These are phyloP conservation scores for Melaleuca alternifolia DNA, from an alignment of 345 rosid species.

Conservation along the genomic window DNA sequence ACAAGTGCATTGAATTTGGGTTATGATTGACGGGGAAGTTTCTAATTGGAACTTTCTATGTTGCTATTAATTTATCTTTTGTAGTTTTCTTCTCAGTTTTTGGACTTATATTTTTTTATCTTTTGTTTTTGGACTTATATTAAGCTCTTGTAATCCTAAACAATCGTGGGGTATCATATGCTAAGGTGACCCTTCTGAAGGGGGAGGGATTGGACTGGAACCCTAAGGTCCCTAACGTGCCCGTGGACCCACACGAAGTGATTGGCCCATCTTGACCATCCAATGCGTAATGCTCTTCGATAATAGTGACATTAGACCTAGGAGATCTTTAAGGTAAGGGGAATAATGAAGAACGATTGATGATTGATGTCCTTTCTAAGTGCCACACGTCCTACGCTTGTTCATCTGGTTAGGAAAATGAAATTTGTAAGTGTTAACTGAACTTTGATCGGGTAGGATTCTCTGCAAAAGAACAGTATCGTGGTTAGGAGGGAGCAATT, in stretches of 20 bases:
- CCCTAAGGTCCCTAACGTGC: constrained; percentile 5
- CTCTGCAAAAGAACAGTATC: not conserved
- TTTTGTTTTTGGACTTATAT: not conserved
- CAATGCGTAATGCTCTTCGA: not conserved
- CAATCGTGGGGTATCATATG: constrained; percentile 8
- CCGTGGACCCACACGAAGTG: constrained; percentile 21
- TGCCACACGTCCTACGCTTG: not conserved
- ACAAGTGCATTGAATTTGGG: not conserved
- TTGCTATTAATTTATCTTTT: not conserved
- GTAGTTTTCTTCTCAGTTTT: not conserved
- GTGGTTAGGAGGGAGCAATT: constrained; percentile 3
- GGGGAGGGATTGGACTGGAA: constrained; percentile 15
- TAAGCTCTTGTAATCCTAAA: constrained; percentile 22
- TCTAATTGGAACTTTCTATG: not conserved
- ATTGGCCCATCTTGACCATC: constrained; percentile 18
- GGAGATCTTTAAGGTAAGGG: not conserved
- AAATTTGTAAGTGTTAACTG: not conserved
- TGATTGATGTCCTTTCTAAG: constrained; percentile 2
- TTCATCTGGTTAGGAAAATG: not conserved
- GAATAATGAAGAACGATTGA: not conserved
- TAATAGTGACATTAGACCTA: not conserved
- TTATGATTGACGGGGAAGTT: not conserved
- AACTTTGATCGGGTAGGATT: not conserved
- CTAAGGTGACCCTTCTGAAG: constrained; percentile 2
- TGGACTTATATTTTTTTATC: not conserved